Percentiles rank a stretch among this genome's conserved stretches.
These are phyloP conservation scores for Saccharomyces pastorianus DNA, from an alignment of 1,139 yeast species.

Conservation along the genomic window DNA sequence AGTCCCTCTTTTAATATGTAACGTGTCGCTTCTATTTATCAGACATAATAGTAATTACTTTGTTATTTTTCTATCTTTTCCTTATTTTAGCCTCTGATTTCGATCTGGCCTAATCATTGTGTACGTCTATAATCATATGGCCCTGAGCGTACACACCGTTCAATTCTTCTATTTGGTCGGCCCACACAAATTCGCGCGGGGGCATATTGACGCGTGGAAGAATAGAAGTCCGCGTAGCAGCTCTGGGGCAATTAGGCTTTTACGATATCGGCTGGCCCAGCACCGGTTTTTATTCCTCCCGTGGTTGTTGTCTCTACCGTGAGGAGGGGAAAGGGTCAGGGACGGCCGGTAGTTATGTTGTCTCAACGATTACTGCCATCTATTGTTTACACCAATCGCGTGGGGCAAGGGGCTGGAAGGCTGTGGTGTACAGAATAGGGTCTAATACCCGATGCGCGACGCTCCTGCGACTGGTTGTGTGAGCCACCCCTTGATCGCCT, in stretches of 20 bases:
- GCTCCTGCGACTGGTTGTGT: background rate
- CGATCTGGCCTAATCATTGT: background rate
- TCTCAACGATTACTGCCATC: background rate
- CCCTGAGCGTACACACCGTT: background rate
- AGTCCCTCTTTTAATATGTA: background rate
- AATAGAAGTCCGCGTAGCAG: background rate
- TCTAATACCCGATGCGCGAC: background rate
- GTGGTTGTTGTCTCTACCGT: background rate
- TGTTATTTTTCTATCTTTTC: too few relatives aligned
- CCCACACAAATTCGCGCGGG: background rate
- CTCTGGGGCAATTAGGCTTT: background rate
- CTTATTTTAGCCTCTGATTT: too few relatives aligned
- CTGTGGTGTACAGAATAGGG: background rate
- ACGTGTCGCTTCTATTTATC: background rate
- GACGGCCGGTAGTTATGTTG: background rate
- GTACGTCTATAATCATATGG: background rate
- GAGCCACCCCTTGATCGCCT: slow-evolving; percentile 1
- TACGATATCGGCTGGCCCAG: background rate
- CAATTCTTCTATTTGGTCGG: background rate
- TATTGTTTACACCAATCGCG: background rate
- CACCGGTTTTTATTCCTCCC: background rate
- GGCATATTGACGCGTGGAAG: background rate
- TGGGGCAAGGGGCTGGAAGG: background rate
- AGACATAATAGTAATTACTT: background rate
- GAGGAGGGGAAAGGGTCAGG: background rate